These are phyloP conservation scores for Alternaria arbusti DNA, from an alignment of 2,329 filamentous ascomycete species.

Conservation along the genomic window DNA sequence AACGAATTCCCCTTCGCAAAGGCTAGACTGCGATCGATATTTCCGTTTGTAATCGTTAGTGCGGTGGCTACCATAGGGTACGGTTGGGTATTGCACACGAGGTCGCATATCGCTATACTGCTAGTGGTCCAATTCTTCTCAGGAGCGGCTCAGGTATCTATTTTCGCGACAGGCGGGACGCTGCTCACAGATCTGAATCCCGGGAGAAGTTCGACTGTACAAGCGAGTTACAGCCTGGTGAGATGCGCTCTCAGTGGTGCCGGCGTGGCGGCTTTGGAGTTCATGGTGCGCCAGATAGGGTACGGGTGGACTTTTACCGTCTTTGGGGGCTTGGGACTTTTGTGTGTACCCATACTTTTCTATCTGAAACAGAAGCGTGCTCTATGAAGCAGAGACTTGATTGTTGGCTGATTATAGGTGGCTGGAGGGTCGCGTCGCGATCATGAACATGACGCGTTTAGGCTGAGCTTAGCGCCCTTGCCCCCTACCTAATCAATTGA, in stretches of 20 bases:
- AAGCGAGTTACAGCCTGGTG: not conserved
- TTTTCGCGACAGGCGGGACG: not conserved
- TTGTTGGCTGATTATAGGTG: not conserved
- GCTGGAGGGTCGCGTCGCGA: not conserved
- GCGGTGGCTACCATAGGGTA: not conserved
- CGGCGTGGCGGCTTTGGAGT: not conserved
- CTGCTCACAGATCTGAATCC: not conserved
- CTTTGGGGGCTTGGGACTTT: not conserved
- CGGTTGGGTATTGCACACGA: not conserved
- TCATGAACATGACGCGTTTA: not conserved
- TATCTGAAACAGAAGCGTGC: not conserved
- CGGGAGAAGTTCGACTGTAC: not conserved
- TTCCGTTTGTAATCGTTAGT: not conserved
- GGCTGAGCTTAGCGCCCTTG: not conserved
- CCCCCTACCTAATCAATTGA: not conserved
- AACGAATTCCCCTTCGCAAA: not conserved
- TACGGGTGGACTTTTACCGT: not conserved
- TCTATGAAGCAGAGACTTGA: not conserved
- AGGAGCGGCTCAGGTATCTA: not conserved
- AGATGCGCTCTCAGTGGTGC: not conserved
- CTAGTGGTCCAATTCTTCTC: not conserved
- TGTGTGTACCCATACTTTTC: not conserved
- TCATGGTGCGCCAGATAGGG: not conserved
- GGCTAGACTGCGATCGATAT: not conserved
- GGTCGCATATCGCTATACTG: not conserved